Evolutionary conservation across 2,329 filamentous ascomycete genomes (phyloP).

Genomic region (Verticillium longisporum): DNA sequence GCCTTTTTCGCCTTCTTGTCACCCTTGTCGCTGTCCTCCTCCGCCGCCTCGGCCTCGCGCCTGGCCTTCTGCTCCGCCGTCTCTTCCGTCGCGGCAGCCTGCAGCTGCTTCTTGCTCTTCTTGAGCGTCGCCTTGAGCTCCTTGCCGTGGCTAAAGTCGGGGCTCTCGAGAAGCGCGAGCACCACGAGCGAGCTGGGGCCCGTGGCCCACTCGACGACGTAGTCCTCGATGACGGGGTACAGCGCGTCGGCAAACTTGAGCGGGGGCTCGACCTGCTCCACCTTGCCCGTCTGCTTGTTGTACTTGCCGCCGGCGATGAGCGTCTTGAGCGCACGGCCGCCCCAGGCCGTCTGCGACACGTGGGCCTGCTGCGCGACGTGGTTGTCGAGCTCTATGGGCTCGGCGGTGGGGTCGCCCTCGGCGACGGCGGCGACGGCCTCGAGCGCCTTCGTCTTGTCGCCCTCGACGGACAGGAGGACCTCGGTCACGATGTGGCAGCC

Average conservation of each 20-base stretch:
- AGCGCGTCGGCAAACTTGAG: constrained; percentile 75
- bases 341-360: constrained; percentile 53
- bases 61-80: constrained; percentile 45
- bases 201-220: constrained; percentile 77
- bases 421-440: constrained; percentile 61
- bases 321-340: constrained; percentile 82
- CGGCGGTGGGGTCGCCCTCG: constrained; percentile 43
- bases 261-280: constrained; percentile 66
- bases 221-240: constrained; percentile 72
- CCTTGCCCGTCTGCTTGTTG: constrained; percentile 63
- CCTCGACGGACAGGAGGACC: constrained; percentile 67
- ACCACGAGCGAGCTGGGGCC: constrained; percentile 83
- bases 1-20: constrained; percentile 35
- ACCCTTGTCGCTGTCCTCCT: constrained; percentile 27
- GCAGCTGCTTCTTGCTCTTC: constrained; percentile 64
- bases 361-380: constrained; percentile 28
- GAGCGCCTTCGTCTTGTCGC: constrained; percentile 71
- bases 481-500: constrained; percentile 84
- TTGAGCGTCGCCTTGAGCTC: constrained; percentile 65
- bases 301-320: constrained; percentile 86
- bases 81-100: constrained; percentile 58
- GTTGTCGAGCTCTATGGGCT: constrained; percentile 18
- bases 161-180: constrained; percentile 70
- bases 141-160: constrained; percentile 59
- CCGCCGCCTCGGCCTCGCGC: constrained; percentile 38